Conservation (phyloP, 352 stramenopile species). For the Phytophthora pini region DNA sequence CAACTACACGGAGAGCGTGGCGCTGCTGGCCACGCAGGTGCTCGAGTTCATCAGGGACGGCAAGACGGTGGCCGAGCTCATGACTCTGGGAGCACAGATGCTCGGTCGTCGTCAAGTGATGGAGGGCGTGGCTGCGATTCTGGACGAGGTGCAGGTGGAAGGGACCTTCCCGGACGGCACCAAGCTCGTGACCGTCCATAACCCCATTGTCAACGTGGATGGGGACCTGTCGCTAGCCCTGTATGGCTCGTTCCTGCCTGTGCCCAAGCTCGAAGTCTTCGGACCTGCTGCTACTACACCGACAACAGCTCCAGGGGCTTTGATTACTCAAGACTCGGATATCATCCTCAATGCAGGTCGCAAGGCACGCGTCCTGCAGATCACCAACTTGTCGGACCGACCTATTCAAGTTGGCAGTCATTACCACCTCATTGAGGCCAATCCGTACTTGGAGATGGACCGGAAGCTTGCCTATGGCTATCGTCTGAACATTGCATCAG, state of each 20-base stretch:
- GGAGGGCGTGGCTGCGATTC: conserved; percentile 89
- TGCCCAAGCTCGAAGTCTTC: conserved; percentile 84
- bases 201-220: conserved; percentile 90
- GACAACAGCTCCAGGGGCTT: conserved; percentile 53
- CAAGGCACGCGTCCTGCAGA: conserved; percentile 80
- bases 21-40: conserved; percentile 94
- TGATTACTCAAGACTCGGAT: conserved; percentile 59
- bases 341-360: conserved; percentile 90
- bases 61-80: conserved; percentile 85
- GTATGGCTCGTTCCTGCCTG: conserved; percentile 94
- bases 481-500: conserved; percentile 94
- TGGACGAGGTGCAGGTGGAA: conserved; percentile 97
- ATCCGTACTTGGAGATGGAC: conserved; percentile 96
- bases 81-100: conserved; percentile 86
- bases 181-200: conserved; percentile 97
- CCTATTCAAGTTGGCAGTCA: conserved; percentile 95
- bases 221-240: conserved; percentile 93
- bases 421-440: conserved; percentile 97
- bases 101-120: conserved; percentile 93
- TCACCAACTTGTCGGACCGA: conserved; percentile 96
- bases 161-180: conserved; percentile 98
- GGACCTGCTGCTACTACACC: conserved; percentile 28
- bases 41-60: conserved; percentile 97
- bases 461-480: conserved; percentile 91
- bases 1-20: conserved; percentile 94